These are phyloP conservation scores for Bruguiera gymnorhiza DNA, from an alignment of 345 rosid species.

Conservation along the genomic window DNA sequence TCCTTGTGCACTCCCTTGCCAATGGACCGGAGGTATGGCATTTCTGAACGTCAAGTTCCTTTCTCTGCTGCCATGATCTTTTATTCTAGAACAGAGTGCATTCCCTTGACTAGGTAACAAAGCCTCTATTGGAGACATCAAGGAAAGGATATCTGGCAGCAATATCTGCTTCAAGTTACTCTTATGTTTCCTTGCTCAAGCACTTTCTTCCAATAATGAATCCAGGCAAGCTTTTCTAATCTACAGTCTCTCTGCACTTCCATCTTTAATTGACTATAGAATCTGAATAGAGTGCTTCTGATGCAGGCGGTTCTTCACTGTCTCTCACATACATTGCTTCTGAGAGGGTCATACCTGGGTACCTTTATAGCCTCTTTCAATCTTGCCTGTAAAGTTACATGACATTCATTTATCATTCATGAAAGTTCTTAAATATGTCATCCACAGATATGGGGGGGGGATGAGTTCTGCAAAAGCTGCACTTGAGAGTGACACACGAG, in stretches of 20 bases:
- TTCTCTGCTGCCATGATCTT: not conserved
- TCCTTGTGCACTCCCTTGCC: slow-evolving; percentile 94
- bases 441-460: slow-evolving; percentile 90
- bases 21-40: slow-evolving; percentile 85
- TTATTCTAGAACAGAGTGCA: not conserved
- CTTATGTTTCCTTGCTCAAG: slow-evolving; percentile 76
- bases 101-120: slow-evolving; percentile 50
- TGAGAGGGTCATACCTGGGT: slow-evolving; percentile 95
- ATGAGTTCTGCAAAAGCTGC: slow-evolving; percentile 99
- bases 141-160: slow-evolving; percentile 95
- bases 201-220: slow-evolving; percentile 94
- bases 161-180: slow-evolving; percentile 90
- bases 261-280: not conserved
- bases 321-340: slow-evolving; percentile 96
- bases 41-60: not conserved
- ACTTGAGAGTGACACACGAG: slow-evolving; percentile 89
- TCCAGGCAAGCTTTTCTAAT: slow-evolving; percentile 52
- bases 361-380: slow-evolving; percentile 11
- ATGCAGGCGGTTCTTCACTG: slow-evolving; percentile 86
- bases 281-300: slow-evolving; percentile 25
- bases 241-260: not conserved
- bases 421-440: not conserved
- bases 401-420: not conserved
- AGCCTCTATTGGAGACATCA: slow-evolving; percentile 90
- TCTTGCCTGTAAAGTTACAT: not conserved